These are phyloP conservation scores for Primulina huaijiensis DNA, from an alignment of 257 asterid species.

Conservation along the genomic window DNA sequence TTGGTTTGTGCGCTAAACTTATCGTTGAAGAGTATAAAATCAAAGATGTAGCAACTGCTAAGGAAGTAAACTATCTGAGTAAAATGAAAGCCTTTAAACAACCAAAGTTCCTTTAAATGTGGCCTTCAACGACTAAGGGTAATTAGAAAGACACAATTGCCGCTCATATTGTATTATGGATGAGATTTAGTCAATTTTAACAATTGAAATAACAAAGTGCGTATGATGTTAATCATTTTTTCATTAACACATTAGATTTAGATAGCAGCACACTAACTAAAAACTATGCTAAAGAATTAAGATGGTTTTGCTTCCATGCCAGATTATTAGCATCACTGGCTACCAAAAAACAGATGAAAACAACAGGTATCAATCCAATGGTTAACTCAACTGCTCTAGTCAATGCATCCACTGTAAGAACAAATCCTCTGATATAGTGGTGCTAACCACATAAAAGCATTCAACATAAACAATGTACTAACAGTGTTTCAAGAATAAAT, in stretches of 20 bases:
- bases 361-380: not conserved
- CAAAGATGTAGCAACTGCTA: not conserved
- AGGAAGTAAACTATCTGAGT: not conserved
- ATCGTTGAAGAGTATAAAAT: no score
- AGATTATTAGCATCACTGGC: not conserved
- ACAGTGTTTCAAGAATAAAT: slow-evolving; percentile 5
- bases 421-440: not conserved
- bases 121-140: not conserved
- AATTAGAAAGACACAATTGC: not conserved
- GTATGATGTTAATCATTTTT: not conserved
- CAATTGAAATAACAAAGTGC: not conserved
- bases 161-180: not conserved
- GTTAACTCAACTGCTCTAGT: not conserved
- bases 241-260: not conserved
- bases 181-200: not conserved
- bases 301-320: not conserved
- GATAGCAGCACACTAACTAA: not conserved
- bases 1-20: not conserved
- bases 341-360: not conserved
- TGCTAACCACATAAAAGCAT: not conserved
- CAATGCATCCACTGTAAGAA: not conserved
- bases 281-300: not conserved
- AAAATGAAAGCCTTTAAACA: no score
- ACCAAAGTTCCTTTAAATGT: not conserved
- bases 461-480: not conserved